phyloP scores from a whole-genome alignment of 169 alveolate species.

The Plasmodium vinckei region DNA sequence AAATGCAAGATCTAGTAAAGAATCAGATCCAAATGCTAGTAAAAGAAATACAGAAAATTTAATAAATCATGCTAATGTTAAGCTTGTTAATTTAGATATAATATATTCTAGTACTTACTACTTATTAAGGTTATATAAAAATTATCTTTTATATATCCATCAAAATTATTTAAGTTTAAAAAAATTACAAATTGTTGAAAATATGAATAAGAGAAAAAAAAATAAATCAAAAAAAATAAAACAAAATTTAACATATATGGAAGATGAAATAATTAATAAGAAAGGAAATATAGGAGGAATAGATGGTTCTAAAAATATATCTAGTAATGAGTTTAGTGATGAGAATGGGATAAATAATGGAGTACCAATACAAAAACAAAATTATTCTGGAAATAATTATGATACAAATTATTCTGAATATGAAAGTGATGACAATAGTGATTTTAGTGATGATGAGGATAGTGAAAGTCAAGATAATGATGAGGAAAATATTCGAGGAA shows the following conservation, averaged over 20 bases:
- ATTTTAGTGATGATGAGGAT: background rate
- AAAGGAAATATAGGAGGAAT: background rate
- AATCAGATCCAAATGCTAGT: background rate
- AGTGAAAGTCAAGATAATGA: background rate
- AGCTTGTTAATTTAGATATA: conserved; percentile 32
- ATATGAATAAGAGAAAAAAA: background rate
- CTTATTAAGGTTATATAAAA: conserved; percentile 37
- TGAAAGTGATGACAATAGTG: background rate
- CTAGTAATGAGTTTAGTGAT: too few relatives aligned
- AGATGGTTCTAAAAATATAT: too few relatives aligned
- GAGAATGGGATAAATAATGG: too few relatives aligned
- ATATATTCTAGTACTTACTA: conserved; percentile 37
- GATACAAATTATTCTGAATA: background rate
- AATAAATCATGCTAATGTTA: conserved; percentile 38
- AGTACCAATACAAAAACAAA: background rate
- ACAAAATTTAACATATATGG: background rate
- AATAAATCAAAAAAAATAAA: background rate
- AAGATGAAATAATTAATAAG: background rate
- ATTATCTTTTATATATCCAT: conserved; percentile 43
- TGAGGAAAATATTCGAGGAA: background rate
- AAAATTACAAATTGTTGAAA: conserved; percentile 30
- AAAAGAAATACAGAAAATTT: conserved; percentile 16
- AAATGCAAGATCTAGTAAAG: background rate
- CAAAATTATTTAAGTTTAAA: conserved; percentile 47
- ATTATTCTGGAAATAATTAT: background rate